Conservation (phyloP, 2,329 filamentous ascomycete species). For the Conoideocrella luteorostrata region DNA sequence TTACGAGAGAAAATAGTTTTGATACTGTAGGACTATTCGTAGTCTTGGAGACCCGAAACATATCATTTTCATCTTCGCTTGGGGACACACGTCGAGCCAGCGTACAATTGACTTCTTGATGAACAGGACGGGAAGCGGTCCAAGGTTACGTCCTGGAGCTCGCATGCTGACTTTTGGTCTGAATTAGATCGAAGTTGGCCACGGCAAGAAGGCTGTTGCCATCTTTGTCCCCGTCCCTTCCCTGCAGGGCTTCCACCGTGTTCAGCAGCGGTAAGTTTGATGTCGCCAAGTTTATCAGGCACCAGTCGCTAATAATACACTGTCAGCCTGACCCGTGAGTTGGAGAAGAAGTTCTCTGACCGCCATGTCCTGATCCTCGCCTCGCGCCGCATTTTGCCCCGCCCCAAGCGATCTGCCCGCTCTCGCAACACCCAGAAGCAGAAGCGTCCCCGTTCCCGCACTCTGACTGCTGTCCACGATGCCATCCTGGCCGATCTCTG, state of each 20-base stretch:
- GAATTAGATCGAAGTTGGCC: slow-evolving; percentile 95
- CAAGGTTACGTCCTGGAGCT: slow-evolving; percentile 66
- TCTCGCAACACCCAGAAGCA: slow-evolving; percentile 94
- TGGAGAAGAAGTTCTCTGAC: slow-evolving; percentile 99
- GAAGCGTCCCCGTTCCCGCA: slow-evolving; percentile 97
- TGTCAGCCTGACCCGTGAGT: slow-evolving; percentile 93
- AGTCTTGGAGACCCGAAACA: slow-evolving; percentile 18
- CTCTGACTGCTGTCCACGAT: slow-evolving; percentile 97
- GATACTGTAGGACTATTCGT: slow-evolving; percentile 9
- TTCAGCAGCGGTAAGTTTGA: slow-evolving; percentile 90
- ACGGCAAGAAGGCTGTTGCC: slow-evolving; percentile 99
- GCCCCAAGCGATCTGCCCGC: slow-evolving; percentile 96
- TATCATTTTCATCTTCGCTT: slow-evolving; percentile 11
- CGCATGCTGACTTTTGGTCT: slow-evolving; percentile 68
- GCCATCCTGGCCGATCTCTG: slow-evolving; percentile 96
- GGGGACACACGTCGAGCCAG: slow-evolving; percentile 24
- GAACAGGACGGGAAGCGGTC: slow-evolving; percentile 73
- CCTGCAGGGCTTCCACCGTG: slow-evolving; percentile 97
- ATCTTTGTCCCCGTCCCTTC: slow-evolving; percentile 99
- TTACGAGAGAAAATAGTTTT: slow-evolving; percentile 11
- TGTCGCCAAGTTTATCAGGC: not conserved
- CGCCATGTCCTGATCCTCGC: slow-evolving; percentile 99
- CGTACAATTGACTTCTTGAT: slow-evolving; percentile 38
- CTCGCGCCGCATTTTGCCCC: slow-evolving; percentile 96
- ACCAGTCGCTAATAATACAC: not conserved